phyloP scores from a whole-genome alignment of 805 yeast genomes.

The Saccharomycopsis oosterbeekiorum region DNA sequence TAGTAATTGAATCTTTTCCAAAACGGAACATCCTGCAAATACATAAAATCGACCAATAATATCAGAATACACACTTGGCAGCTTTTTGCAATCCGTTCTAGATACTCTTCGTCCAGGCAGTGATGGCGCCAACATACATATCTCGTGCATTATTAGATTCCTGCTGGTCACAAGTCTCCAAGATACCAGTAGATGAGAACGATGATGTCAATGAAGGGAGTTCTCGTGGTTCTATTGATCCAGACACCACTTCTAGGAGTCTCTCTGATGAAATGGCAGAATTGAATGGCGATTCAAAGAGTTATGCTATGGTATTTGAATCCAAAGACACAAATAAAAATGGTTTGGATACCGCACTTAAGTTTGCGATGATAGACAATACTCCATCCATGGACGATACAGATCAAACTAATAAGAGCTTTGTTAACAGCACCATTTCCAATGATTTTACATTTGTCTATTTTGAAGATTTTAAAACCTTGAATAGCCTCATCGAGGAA shows the following conservation, averaged over 20 bases:
- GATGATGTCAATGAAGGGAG: not conserved
- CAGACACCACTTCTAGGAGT: not conserved
- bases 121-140: not conserved
- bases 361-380: too few species aligned
- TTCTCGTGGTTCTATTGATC: not conserved
- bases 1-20: too few species aligned
- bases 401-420: not conserved
- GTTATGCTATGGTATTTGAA: not conserved
- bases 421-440: too few species aligned
- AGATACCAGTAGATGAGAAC: not conserved
- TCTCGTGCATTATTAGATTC: not conserved
- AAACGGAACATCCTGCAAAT: too few species aligned
- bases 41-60: too few species aligned
- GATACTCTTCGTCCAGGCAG: too few species aligned
- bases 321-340: not conserved
- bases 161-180: not conserved
- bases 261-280: not conserved
- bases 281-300: not conserved
- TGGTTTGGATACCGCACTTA: not conserved
- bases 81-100: too few species aligned
- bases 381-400: too few species aligned
- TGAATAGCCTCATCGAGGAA: not conserved
- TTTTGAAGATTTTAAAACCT: not conserved
- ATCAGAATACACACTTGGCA: too few species aligned
- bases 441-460: not conserved